Base-by-base conservation (phyloP, 306 rosid genomes). In the Trifolium dubium region DNA sequence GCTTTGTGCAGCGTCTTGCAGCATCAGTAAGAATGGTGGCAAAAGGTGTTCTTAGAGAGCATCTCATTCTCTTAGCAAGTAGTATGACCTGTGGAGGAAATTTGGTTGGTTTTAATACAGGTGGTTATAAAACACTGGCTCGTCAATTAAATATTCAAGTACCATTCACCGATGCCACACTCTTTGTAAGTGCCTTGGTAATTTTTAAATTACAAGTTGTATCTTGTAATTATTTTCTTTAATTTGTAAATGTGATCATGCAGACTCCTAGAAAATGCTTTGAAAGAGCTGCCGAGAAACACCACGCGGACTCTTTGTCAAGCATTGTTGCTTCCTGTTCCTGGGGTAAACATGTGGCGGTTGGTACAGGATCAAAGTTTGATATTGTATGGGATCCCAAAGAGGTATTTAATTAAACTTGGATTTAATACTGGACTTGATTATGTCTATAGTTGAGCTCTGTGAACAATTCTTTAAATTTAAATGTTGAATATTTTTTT, bases 291-390 rank as follows among this genome's bases (percentile, higher is more conserved):
- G 95, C 99, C 35, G 96, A 89, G 79, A 94, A 94, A 79, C 77
- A 96, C 53, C 96, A 94, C 63, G 64, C 76, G 54, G 99, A 94
- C 73, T 75, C 96, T 28, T 75, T 94, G 60, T 83, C 91, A 18
- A 94, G 99, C 80, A 77, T 94, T 12, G 97, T 94, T 76, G 97
- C 91, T 10, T 89, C 99, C 40, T 94, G 99, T 85, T 89, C 99
- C 2, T 94, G 99, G 99, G 99, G 97, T 44, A 94, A 87, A 72
- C 90, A 77, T 50, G 96, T 94, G 43, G 95, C 95, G 5, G 96
- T 91, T 72, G 99, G 99, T 49, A 94, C 99, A 14, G 99, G 99
- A 51, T 87, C 99, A 53, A 87, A 81, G 44, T 94, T 94, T 81
- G 99, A 94, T 37, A 6, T 94, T 65, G 80, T 94, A 39, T 89